These are phyloP conservation scores for Skeletonema menzelii DNA, from an alignment of 108 stramenopile species.

Conservation along the genomic window DNA sequence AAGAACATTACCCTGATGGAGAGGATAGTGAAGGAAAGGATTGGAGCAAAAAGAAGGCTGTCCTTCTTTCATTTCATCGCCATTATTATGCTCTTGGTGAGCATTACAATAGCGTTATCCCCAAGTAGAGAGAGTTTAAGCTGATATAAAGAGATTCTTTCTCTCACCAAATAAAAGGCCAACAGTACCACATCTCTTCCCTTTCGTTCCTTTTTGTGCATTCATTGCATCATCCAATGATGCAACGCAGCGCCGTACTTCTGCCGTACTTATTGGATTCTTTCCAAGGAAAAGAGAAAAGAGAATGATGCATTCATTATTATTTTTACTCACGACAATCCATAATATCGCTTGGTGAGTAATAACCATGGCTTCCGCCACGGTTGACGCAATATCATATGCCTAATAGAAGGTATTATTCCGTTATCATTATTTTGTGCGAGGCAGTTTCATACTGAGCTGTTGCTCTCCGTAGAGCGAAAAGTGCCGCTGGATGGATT, in stretches of 20 bases:
- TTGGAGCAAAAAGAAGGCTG: conserved; percentile 45
- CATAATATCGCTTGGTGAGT: neutral
- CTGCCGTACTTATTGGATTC: too few species aligned
- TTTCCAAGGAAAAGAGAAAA: too few species aligned
- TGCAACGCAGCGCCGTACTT: too few species aligned
- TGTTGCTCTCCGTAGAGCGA: neutral
- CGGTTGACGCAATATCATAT: neutral
- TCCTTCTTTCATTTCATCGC: conserved; percentile 90
- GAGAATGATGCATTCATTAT: too few species aligned
- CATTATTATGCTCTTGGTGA: conserved; percentile 97
- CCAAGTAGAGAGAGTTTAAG: neutral
- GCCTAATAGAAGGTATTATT: neutral
- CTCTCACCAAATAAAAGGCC: too few species aligned
- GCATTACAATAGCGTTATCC: conserved; percentile 95
- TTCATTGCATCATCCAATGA: too few species aligned
- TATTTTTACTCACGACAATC: too few species aligned
- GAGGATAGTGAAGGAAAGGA: conserved; percentile 22
- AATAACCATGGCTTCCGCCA: neutral
- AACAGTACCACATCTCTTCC: too few species aligned
- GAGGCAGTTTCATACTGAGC: neutral
- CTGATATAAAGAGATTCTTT: too few species aligned
- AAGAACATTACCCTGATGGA: conserved; percentile 29
- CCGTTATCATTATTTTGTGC: neutral
- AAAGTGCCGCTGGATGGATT: neutral
- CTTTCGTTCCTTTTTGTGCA: too few species aligned